Percentiles rank a stretch among this genome's conserved stretches.
Conservation (phyloP, 768 basidiomycete species). For the Solioccasus polychromus region DNA sequence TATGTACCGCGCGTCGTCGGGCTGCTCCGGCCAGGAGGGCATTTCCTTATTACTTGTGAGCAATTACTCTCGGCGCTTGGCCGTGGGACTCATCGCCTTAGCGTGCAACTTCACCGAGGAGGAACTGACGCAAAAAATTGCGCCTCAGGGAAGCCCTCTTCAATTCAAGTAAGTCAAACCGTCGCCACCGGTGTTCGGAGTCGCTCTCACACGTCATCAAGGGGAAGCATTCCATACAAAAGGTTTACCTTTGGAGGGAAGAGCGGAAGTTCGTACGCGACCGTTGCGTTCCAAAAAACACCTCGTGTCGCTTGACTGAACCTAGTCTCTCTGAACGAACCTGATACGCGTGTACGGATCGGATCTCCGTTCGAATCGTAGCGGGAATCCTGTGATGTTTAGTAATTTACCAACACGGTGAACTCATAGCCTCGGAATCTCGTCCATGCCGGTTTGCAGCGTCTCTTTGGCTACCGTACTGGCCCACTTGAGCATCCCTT, state of each 20-base stretch:
- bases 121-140: slow-evolving; percentile 59
- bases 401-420: neutral
- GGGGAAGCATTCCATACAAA: slow-evolving; percentile 72
- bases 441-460: slow-evolving; percentile 59
- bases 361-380: neutral
- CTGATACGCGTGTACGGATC: neutral
- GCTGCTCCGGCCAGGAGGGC: slow-evolving; percentile 62
- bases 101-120: slow-evolving; percentile 87
- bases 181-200: neutral
- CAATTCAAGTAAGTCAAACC: slow-evolving; percentile 55
- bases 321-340: too few species aligned
- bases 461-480: slow-evolving; percentile 66
- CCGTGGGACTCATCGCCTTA: slow-evolving; percentile 18
- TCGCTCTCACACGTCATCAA: slow-evolving; percentile 28
- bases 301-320: slow-evolving; percentile 1
- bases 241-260: slow-evolving; percentile 76
- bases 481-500: slow-evolving; percentile 64
- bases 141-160: slow-evolving; percentile 45
- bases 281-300: slow-evolving; percentile 64
- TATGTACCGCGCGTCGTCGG: slow-evolving; percentile 59
- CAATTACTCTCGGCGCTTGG: neutral
- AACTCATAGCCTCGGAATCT: slow-evolving; percentile 36
- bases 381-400: too few species aligned
- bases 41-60: slow-evolving; percentile 80
- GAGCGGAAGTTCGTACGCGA: slow-evolving; percentile 66